Base-by-base conservation (phyloP, 2,329 filamentous ascomycete species). In the Cordyceps fumosorosea region DNA sequence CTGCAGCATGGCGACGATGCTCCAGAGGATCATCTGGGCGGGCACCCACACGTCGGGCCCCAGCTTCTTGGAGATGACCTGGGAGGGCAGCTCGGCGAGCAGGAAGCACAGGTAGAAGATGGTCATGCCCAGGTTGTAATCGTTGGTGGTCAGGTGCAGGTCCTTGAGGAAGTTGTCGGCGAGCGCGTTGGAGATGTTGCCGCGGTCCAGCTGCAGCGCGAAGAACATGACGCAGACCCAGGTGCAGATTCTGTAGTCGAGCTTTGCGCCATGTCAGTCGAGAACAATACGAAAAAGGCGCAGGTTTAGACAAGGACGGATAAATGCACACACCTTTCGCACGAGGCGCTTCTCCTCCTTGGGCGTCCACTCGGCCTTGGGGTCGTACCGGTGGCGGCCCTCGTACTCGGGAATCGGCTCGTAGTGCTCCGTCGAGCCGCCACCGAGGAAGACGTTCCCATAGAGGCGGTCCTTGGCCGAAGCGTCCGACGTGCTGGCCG, bases 301-400 rank as follows among this genome's bases (percentile, higher is more conserved):
- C 1, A 7, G 20, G n/a, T 14, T 47, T 40, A 24, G 20, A 29
- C 4, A 8, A 26, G 20, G 20, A 5, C 32, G 6, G 6, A 29
- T 7, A 5, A 29, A 12, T 12, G 48, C 8, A 14, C 10, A 20
- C 10, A 60, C 62, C 62, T 63, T 63, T 29, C 62, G 29, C 7
- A 64, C 48, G 3, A 64, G 47, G 42, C 44, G 42, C 34, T 60
- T 79, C 71, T 87, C 85, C 67, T 87, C 84, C 54, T 78, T 76
- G 12, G 76, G 71, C 2, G 80, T 80, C 84, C 84, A 88, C 52
- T 78, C 74, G 52, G 80, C 83, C 1, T 75, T 69, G 0, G 84
- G 83, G 66, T 87, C 84, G 68, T 81, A 87, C 56, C 84, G 77
- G 70, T 87, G 84, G 10, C 76, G 71, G 3, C 83, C 83, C 67